phyloP scores from a whole-genome alignment of 2,329 filamentous ascomycete genomes.

The Dactylonectria estremocensis region DNA sequence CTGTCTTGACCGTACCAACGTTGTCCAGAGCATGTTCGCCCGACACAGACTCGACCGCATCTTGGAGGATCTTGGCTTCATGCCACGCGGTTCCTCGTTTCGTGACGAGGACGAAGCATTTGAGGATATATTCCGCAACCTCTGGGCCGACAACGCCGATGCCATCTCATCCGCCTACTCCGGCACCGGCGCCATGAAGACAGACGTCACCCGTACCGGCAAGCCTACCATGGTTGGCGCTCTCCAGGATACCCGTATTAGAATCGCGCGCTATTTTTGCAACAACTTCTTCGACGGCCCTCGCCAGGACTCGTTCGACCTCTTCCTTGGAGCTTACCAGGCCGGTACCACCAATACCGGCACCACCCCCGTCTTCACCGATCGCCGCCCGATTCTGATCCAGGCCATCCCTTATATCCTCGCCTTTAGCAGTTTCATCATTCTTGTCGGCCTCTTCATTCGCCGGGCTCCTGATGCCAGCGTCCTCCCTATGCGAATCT shows the following conservation, averaged over 20 bases:
- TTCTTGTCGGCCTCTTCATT: slow-evolving; percentile 82
- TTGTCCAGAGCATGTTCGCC: slow-evolving; percentile 97
- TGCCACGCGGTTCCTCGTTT: slow-evolving; percentile 83
- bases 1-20: slow-evolving; percentile 96
- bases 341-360: slow-evolving; percentile 81
- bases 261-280: slow-evolving; percentile 87
- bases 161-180: slow-evolving; percentile 96
- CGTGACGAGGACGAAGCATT: slow-evolving; percentile 84
- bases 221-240: slow-evolving; percentile 88
- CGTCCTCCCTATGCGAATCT: slow-evolving; percentile 85
- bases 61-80: slow-evolving; percentile 86
- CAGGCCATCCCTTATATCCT: slow-evolving; percentile 95
- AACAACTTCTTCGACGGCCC: slow-evolving; percentile 98
- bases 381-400: slow-evolving; percentile 87
- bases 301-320: slow-evolving; percentile 93
- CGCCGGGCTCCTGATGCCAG: slow-evolving; percentile 79
- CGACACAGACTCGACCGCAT: slow-evolving; percentile 91
- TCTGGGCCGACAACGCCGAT: slow-evolving; percentile 99
- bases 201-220: slow-evolving; percentile 94
- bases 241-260: slow-evolving; percentile 89
- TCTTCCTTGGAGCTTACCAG: slow-evolving; percentile 91
- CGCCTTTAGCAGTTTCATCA: slow-evolving; percentile 87
- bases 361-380: slow-evolving; percentile 82
- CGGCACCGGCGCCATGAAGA: slow-evolving; percentile 97
- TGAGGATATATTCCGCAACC: slow-evolving; percentile 93